Evolutionary conservation across 2,329 filamentous ascomycete genomes (phyloP).

Genomic region (Phialophora macrospora): DNA sequence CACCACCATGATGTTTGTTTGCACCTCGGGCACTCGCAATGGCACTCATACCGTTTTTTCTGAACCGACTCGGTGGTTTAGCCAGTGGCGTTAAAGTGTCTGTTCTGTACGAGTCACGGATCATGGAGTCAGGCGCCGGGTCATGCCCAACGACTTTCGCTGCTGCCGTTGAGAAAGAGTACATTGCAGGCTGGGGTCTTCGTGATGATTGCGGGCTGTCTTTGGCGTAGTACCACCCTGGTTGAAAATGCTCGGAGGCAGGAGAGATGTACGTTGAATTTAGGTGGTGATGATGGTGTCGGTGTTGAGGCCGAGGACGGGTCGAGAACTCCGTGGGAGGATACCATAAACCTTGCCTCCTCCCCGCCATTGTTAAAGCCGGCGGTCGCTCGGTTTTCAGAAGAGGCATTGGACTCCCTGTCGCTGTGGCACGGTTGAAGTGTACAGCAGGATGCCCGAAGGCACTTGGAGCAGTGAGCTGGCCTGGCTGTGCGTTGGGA

Average conservation of each 20-base stretch:
- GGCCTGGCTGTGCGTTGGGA: conserved; percentile 3
- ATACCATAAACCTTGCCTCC: conserved; percentile 25
- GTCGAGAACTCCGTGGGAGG: neutral
- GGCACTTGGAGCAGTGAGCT: neutral
- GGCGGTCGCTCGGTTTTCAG: conserved; percentile 28
- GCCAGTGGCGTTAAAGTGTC: conserved; percentile 39
- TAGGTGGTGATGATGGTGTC: conserved; percentile 16
- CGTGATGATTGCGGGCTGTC: conserved; percentile 15
- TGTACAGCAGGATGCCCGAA: conserved; percentile 19
- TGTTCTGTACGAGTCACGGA: conserved; percentile 40
- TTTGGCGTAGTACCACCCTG: conserved; percentile 38
- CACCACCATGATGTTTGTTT: conserved; percentile 32
- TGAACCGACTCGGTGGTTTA: conserved; percentile 35
- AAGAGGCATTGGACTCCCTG: conserved; percentile 39
- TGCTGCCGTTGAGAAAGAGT: conserved; percentile 39
- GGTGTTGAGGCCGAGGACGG: conserved; percentile 13
- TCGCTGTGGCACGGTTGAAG: conserved; percentile 35
- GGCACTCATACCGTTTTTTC: conserved; percentile 37
- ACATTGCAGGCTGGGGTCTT: conserved; percentile 24
- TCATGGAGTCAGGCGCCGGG: conserved; percentile 38
- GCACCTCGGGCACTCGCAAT: conserved; percentile 33
- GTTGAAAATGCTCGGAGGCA: conserved; percentile 36
- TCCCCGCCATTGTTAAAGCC: conserved; percentile 2
- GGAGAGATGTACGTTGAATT: conserved; percentile 12
- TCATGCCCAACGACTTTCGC: conserved; percentile 35